Evolutionary conservation across 495 filamentous ascomycete species (phyloP).

Genomic region (Friedmanniomyces simplex): DNA sequence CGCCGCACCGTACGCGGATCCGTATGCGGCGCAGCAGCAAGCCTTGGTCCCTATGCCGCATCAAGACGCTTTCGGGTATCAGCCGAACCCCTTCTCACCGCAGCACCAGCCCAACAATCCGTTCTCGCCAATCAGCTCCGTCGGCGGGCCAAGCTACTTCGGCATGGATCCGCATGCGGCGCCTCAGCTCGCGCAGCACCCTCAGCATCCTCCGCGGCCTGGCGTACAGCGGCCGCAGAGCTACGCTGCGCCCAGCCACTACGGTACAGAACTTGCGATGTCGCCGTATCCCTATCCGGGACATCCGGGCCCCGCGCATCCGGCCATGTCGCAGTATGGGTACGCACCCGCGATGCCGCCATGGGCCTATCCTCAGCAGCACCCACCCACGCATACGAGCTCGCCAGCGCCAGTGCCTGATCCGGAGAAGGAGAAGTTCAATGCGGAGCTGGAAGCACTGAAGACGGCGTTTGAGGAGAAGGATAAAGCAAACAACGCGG

Average conservation of each 20-base stretch:
- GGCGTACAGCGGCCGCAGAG: slow-evolving; percentile 13
- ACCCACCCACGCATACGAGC: not conserved
- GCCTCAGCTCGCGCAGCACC: slow-evolving; percentile 11
- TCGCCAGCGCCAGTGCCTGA: slow-evolving; percentile 4
- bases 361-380: slow-evolving; percentile 2
- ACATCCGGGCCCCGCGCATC: slow-evolving; percentile 12
- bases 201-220: slow-evolving; percentile 1
- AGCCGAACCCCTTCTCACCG: slow-evolving; percentile 28
- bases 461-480: slow-evolving; percentile 4
- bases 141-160: slow-evolving; percentile 16
- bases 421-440: slow-evolving; percentile 2
- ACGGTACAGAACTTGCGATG: slow-evolving; percentile 23
- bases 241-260: slow-evolving; percentile 16
- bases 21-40: slow-evolving; percentile 7
- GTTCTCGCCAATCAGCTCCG: slow-evolving; percentile 24
- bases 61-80: slow-evolving; percentile 28
- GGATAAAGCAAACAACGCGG: slow-evolving; percentile 1
- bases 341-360: slow-evolving; percentile 10
- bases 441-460: not conserved
- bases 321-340: slow-evolving; percentile 17
- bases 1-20: slow-evolving; percentile 11
- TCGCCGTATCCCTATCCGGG: slow-evolving; percentile 9
- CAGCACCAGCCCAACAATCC: slow-evolving; percentile 19
- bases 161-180: slow-evolving; percentile 7
- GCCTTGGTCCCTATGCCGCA: slow-evolving; percentile 25